Base-by-base conservation (phyloP, 257 asterid genomes). In the Nicotiana obtusifolia region DNA sequence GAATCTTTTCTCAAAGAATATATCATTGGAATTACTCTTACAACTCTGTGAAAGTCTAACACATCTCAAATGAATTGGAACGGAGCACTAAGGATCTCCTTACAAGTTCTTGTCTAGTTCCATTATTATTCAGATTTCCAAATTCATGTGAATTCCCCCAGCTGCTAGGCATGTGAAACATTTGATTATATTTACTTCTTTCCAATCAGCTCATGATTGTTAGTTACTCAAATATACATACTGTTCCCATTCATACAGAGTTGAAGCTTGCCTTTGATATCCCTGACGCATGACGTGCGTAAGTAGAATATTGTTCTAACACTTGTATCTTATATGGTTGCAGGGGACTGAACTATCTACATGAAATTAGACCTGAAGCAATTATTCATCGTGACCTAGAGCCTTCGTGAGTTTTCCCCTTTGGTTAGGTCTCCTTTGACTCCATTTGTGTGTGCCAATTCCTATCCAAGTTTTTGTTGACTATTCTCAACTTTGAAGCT, bases 281-380 rank as follows among this genome's bases (percentile, higher is more conserved):
- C 47, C 15, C 61, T 49, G 16, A 4, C 2, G 0, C 44, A 75
- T 14, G 28, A 75, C 16, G 15, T 7, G 60, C 10, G 10, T 8
- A 24, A 14, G 26, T 49, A 49, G 44, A 49, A 75, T 24, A 19
- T 57, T 26, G 64, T 7, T 49, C 33, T 75, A 26, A 0, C 62
- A 26, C 4, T 41, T 8, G 17, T 26, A 2, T 26, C 4, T 24
- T 71, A 65, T 82, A 81, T 87, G 60, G 44, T 64, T 88, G 81
- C 97, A 95, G 99, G 90, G 99, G 99, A 85, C 71, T 95, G 99
- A 94, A 94, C 87, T 95, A 95, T 88, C 88, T 95, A 56, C 99
- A 95, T 47, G 97, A 92, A 83, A 76, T 84, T 87, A 94, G 77
- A 83, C 97, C 97, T 4, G 97, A 88, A 86, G 94, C 99, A 35